These are phyloP conservation scores for Malassezia furfur DNA, from an alignment of 1,284 basidiomycete genomes.

Conservation along the genomic window DNA sequence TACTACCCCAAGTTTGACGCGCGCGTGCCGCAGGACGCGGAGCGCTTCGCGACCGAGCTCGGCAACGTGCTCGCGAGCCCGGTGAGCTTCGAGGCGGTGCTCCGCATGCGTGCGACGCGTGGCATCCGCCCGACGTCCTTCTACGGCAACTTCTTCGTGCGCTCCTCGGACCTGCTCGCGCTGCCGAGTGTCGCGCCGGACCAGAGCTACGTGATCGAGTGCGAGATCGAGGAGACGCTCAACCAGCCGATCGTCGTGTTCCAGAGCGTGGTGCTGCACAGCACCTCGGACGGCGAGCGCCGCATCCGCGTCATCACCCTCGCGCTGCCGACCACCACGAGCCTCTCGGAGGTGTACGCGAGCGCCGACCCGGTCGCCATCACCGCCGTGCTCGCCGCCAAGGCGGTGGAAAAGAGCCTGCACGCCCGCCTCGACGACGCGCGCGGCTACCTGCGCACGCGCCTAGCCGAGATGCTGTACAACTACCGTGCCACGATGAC, in stretches of 20 bases:
- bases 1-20: slow-evolving; percentile 99
- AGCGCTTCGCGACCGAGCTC: slow-evolving; percentile 97
- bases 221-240: slow-evolving; percentile 93
- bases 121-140: slow-evolving; percentile 92
- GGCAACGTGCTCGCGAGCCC: slow-evolving; percentile 84
- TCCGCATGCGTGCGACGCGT: slow-evolving; percentile 76
- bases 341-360: slow-evolving; percentile 84
- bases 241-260: slow-evolving; percentile 85
- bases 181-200: slow-evolving; percentile 94
- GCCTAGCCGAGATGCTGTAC: slow-evolving; percentile 76
- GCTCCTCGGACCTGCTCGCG: slow-evolving; percentile 90
- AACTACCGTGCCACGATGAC: slow-evolving; percentile 98
- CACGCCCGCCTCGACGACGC: slow-evolving; percentile 82
- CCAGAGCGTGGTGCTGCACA: slow-evolving; percentile 91
- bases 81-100: slow-evolving; percentile 92
- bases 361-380: slow-evolving; percentile 91
- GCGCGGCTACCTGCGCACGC: slow-evolving; percentile 79
- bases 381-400: slow-evolving; percentile 80
- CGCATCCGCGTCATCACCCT: slow-evolving; percentile 90
- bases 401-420: slow-evolving; percentile 86
- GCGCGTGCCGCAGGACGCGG: slow-evolving; percentile 79
- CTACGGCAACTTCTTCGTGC: slow-evolving; percentile 99
- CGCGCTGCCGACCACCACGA: slow-evolving; percentile 83
- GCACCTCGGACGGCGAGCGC: slow-evolving; percentile 89
- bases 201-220: slow-evolving; percentile 91